A percentile compares a stretch with the other conserved stretches of the same genome.
Evolutionary conservation across 2,329 filamentous ascomycete genomes (phyloP).

Genomic region (Fusarium anguioides): DNA sequence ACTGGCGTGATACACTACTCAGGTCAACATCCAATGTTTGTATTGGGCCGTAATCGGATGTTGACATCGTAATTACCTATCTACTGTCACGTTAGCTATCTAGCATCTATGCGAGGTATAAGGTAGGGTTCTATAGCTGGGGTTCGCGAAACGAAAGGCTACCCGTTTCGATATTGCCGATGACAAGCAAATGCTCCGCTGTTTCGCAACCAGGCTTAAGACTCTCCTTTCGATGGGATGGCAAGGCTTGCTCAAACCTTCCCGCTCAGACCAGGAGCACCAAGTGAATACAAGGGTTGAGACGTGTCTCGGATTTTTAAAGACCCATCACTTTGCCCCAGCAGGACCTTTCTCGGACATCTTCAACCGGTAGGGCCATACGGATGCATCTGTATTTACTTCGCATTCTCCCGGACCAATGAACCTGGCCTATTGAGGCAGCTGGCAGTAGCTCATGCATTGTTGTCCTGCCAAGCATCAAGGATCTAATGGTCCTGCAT

Average conservation of each 20-base stretch:
- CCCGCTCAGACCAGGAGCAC: slow-evolving; percentile 24
- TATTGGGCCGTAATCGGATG: slow-evolving; percentile 17
- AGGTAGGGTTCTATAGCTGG: slow-evolving; percentile 6
- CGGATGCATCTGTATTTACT: slow-evolving; percentile 19
- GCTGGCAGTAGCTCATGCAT: slow-evolving; percentile 19
- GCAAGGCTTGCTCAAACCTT: slow-evolving; percentile 23
- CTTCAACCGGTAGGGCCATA: slow-evolving; percentile 32
- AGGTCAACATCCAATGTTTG: slow-evolving; percentile 3
- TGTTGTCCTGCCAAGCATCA: slow-evolving; percentile 36
- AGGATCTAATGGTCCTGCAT: slow-evolving; percentile 22
- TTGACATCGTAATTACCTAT: slow-evolving; percentile 8
- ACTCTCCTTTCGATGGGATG: slow-evolving; percentile 28
- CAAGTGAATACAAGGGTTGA: slow-evolving; percentile 20
- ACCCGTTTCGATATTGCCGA: slow-evolving; percentile 22
- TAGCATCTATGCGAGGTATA: slow-evolving; percentile 1
- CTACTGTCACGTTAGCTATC: too few relatives aligned
- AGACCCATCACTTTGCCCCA: slow-evolving; percentile 14
- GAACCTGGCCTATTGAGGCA: not conserved
- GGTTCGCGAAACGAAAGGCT: slow-evolving; percentile 32
- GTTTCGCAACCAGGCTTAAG: slow-evolving; percentile 39
- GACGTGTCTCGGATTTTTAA: slow-evolving; percentile 29
- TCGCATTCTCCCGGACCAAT: slow-evolving; percentile 11
- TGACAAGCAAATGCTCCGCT: slow-evolving; percentile 7
- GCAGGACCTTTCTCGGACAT: slow-evolving; percentile 24
- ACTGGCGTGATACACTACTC: slow-evolving; percentile 13